Conservation (phyloP, 2,329 filamentous ascomycete genomes). For the Hypoxylon sp. region DNA sequence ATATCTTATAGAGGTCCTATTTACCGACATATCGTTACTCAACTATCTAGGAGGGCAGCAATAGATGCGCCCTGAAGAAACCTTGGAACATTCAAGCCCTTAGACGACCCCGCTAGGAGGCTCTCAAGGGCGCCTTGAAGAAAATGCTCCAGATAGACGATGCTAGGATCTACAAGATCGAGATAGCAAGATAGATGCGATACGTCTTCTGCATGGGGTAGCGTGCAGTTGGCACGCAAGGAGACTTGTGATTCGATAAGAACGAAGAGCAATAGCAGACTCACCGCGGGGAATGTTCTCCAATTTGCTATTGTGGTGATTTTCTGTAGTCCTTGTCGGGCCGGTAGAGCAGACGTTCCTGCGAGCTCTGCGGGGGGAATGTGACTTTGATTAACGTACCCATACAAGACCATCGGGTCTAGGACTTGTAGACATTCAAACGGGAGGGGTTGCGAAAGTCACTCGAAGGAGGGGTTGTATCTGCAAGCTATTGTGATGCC, state of each 20-base stretch:
- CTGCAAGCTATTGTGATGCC: constrained; percentile 44
- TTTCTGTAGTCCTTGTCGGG: constrained; percentile 38
- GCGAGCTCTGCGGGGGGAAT: constrained; percentile 46
- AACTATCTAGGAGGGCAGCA: constrained; percentile 41
- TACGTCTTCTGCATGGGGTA: constrained; percentile 20
- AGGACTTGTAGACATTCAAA: constrained; percentile 45
- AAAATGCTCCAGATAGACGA: constrained; percentile 47
- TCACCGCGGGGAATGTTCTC: constrained; percentile 50
- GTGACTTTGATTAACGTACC: constrained; percentile 52
- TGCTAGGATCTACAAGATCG: constrained; percentile 45
- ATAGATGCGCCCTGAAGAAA: constrained; percentile 44
- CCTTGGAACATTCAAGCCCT: constrained; percentile 40
- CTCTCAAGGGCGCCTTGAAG: constrained; percentile 50
- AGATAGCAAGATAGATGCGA: constrained; percentile 34
- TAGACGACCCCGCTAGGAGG: constrained; percentile 44
- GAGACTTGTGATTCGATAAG: constrained; percentile 45
- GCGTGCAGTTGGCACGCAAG: constrained; percentile 49
- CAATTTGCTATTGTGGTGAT: constrained; percentile 47
- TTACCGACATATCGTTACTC: constrained; percentile 26
- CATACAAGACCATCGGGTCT: constrained; percentile 48
- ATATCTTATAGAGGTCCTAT: constrained; percentile 52
- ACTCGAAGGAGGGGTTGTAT: constrained; percentile 42
- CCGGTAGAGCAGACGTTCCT: constrained; percentile 26
- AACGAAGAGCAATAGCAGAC: constrained; percentile 47
- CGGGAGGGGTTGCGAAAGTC: constrained; percentile 46